A percentile compares a stretch with the other conserved stretches of the same genome.
phyloP scores from a whole-genome alignment of 768 basidiomycete genomes.

The Kwoniella dejecticola region DNA sequence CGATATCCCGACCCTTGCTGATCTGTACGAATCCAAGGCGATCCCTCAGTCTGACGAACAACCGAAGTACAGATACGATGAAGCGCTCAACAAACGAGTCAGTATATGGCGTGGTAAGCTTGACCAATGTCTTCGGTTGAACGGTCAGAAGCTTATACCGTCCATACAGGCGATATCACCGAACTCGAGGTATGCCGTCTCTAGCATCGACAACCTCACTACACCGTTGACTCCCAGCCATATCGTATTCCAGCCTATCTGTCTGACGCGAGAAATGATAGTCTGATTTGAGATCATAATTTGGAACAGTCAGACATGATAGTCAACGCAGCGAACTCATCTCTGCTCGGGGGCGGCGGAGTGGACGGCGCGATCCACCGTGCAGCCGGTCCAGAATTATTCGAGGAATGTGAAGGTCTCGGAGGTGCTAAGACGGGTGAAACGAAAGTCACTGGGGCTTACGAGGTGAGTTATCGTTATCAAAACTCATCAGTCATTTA shows the following conservation, averaged over 20 bases:
- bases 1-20: constrained; percentile 40
- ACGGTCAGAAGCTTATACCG: background rate
- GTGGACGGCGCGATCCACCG: constrained; percentile 57
- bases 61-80: constrained; percentile 17
- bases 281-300: too few relatives aligned
- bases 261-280: constrained; percentile 6
- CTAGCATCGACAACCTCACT: background rate
- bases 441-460: constrained; percentile 55
- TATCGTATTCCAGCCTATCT: background rate
- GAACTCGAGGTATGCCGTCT: constrained; percentile 44
- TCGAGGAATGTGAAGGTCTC: constrained; percentile 52
- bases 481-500: too few relatives aligned
- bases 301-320: constrained; percentile 53
- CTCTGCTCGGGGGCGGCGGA: constrained; percentile 56
- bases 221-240: background rate
- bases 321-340: constrained; percentile 56
- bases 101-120: constrained; percentile 45
- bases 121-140: background rate
- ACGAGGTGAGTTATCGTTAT: constrained; percentile 39
- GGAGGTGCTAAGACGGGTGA: constrained; percentile 56
- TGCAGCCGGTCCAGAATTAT: constrained; percentile 54
- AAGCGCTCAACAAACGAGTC: constrained; percentile 35
- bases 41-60: constrained; percentile 7
- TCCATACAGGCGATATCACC: constrained; percentile 47
- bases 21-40: constrained; percentile 29